Conservation (phyloP, 768 basidiomycete species). For the Amanita exitialis region DNA sequence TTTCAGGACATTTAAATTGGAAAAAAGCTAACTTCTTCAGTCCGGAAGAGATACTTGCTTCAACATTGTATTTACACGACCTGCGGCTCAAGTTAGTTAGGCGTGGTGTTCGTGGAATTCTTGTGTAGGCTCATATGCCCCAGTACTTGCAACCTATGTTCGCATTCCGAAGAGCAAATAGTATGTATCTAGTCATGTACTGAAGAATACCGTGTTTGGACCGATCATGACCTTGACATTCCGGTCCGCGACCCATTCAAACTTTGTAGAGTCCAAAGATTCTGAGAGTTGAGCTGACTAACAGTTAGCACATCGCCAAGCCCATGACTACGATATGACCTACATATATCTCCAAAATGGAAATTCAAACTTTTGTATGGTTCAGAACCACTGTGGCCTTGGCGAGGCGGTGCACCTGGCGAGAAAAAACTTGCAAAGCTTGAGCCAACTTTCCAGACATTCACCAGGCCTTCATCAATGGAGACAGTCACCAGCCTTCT, state of each 20-base stretch:
- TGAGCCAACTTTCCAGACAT: constrained; percentile 94
- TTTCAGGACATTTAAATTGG: no score
- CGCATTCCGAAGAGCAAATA: background rate
- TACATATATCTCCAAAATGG: constrained; percentile 77
- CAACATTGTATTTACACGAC: no score
- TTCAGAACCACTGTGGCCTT: constrained; percentile 71
- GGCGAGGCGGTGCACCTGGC: constrained; percentile 84
- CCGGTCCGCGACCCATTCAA: constrained; percentile 6
- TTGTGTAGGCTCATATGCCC: constrained; percentile 58
- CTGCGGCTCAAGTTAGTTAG: no score
- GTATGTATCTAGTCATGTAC: constrained; percentile 1
- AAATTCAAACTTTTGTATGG: constrained; percentile 88
- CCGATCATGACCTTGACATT: constrained; percentile 4
- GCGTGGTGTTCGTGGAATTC: constrained; percentile 46
- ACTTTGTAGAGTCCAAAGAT: constrained; percentile 4
- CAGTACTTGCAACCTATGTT: background rate
- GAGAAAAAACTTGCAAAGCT: constrained; percentile 87
- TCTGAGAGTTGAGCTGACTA: background rate
- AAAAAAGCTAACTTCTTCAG: no score
- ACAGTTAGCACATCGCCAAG: background rate
- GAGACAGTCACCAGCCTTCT: constrained; percentile 81
- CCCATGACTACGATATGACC: constrained; percentile 13
- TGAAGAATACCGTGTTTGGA: background rate
- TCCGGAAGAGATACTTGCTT: no score
- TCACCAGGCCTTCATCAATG: constrained; percentile 71